phyloP scores from a whole-genome alignment of 306 rosid genomes.

The Herpetospermum pedunculosum region DNA sequence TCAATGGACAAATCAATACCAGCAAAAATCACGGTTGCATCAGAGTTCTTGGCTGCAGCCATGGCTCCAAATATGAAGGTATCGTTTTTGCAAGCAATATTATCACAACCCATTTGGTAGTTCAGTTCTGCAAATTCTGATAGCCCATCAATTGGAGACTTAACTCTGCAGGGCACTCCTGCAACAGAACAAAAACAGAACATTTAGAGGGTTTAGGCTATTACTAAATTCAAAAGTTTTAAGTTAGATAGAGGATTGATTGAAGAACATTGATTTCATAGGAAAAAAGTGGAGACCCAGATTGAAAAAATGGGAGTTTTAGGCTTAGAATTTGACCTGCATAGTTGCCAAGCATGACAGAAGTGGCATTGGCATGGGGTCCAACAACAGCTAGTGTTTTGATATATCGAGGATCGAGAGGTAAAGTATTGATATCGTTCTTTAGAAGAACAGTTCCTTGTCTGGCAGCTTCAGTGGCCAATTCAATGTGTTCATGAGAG shows the following conservation, averaged over 20 bases:
- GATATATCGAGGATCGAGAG: constrained; percentile 34
- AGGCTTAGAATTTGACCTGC: constrained; percentile 21
- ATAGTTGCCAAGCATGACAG: constrained; percentile 60
- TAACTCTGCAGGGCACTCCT: constrained; percentile 2
- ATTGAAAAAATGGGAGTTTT: not conserved
- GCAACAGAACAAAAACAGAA: not conserved
- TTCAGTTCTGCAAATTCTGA: constrained; percentile 2
- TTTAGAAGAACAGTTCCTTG: constrained; percentile 66
- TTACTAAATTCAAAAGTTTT: not conserved
- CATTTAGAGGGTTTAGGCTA: not conserved
- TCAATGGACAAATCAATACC: constrained; percentile 68
- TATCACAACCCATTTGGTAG: constrained; percentile 43
- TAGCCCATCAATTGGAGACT: constrained; percentile 6
- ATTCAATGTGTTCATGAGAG: constrained; percentile 28
- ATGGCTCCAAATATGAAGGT: constrained; percentile 39
- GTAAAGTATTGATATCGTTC: constrained; percentile 34
- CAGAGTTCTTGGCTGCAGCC: constrained; percentile 34
- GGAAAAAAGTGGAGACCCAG: not conserved
- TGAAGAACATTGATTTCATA: not conserved
- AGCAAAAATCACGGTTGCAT: constrained; percentile 42
- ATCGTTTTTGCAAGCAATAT: constrained; percentile 38
- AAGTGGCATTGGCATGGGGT: constrained; percentile 63
- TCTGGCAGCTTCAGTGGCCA: constrained; percentile 63
- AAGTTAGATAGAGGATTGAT: not conserved
- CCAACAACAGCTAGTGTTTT: constrained; percentile 41